These are phyloP conservation scores for Lactarius pseudohatsudake DNA, from an alignment of 768 basidiomycete species.

Conservation along the genomic window DNA sequence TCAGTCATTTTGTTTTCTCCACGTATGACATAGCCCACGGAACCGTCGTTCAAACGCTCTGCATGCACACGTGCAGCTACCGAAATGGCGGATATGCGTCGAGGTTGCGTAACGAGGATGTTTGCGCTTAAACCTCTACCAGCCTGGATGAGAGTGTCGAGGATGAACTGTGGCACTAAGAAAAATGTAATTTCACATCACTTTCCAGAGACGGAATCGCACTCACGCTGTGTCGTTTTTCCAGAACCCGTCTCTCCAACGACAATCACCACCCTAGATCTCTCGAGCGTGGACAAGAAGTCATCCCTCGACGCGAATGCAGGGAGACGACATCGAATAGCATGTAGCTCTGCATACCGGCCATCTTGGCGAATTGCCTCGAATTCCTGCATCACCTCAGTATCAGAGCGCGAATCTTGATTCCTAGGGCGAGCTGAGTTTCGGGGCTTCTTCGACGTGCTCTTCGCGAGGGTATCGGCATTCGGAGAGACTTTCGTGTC, in stretches of 20 bases:
- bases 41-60: constrained; percentile 74
- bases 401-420: constrained; percentile 47
- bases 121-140: constrained; percentile 61
- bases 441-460: constrained; percentile 25
- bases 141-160: constrained; percentile 74
- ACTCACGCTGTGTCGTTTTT: constrained; percentile 82
- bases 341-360: constrained; percentile 58
- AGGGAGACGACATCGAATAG: constrained; percentile 62
- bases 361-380: constrained; percentile 43
- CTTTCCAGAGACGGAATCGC: background rate
- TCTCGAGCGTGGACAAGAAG: constrained; percentile 59
- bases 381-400: constrained; percentile 54
- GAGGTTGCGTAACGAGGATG: constrained; percentile 87
- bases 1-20: constrained; percentile 73
- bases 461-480: background rate
- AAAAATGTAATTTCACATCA: background rate
- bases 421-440: constrained; percentile 31
- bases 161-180: constrained; percentile 83
- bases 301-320: constrained; percentile 67
- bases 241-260: constrained; percentile 94
- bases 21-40: constrained; percentile 86
- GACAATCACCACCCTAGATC: constrained; percentile 71
- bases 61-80: constrained; percentile 84
- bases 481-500: background rate
- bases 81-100: constrained; percentile 84